phyloP scores from a whole-genome alignment of 2,329 filamentous ascomycete species.

The Fusarium brachygibbosum region DNA sequence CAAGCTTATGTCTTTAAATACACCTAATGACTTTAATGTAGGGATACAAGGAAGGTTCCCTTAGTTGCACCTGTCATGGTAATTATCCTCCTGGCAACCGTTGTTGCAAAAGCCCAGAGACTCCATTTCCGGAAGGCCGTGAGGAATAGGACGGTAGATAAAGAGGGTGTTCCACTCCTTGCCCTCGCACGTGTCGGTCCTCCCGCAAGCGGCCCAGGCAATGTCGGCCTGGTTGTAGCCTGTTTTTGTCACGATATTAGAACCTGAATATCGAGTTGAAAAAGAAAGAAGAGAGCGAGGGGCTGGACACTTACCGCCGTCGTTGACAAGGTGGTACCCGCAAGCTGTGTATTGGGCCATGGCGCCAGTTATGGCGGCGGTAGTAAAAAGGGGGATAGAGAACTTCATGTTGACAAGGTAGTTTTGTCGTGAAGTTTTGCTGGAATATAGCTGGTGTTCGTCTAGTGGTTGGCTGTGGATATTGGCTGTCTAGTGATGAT shows the following conservation, averaged over 20 bases:
- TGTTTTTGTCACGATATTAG: neutral
- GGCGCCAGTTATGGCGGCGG: neutral
- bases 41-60: neutral
- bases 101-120: neutral
- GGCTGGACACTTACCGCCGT: neutral
- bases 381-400: neutral
- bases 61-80: neutral
- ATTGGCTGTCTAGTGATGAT: neutral
- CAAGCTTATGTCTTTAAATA: neutral
- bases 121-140: neutral
- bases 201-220: neutral
- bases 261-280: neutral
- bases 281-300: neutral
- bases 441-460: neutral
- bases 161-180: slow-evolving; percentile 6
- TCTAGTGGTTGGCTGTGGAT: neutral
- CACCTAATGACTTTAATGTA: neutral
- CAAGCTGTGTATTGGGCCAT: slow-evolving; percentile 1
- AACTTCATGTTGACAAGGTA: neutral
- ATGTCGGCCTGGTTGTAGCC: slow-evolving; percentile 1
- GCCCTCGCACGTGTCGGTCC: slow-evolving; percentile 1
- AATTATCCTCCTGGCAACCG: neutral
- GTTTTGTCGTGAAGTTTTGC: neutral
- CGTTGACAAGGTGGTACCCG: slow-evolving; percentile 2
- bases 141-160: slow-evolving; percentile 3